These are phyloP conservation scores for Coniferiporia sulphurascens DNA, from an alignment of 1,284 basidiomycete species.

Conservation along the genomic window DNA sequence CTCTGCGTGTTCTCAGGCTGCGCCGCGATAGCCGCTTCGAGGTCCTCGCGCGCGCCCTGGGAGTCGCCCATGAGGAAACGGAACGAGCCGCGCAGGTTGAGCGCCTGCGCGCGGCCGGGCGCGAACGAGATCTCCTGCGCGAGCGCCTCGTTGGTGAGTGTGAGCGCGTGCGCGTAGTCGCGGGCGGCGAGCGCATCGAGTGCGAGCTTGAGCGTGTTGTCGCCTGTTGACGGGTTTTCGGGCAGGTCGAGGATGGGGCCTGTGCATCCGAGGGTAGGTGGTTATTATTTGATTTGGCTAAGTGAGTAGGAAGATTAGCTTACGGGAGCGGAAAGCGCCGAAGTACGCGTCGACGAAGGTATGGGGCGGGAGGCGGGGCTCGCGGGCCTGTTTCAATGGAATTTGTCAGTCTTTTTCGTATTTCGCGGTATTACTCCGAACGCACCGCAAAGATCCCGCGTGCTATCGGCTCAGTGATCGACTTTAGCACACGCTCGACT, in stretches of 20 bases:
- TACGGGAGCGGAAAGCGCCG: conserved; percentile 89
- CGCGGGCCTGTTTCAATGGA: conserved; percentile 5
- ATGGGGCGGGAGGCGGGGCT: conserved; percentile 43
- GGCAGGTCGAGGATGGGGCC: conserved; percentile 44
- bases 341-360: conserved; percentile 78
- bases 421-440: conserved; percentile 31
- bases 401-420: neutral
- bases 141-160: conserved; percentile 81
- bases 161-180: conserved; percentile 84
- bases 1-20: conserved; percentile 81
- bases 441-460: conserved; percentile 61
- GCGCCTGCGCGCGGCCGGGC: conserved; percentile 77
- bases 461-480: conserved; percentile 71
- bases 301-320: conserved; percentile 25
- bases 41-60: conserved; percentile 79
- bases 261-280: neutral
- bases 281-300: neutral
- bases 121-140: conserved; percentile 84
- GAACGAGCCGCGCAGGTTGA: conserved; percentile 95
- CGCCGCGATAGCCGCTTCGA: conserved; percentile 75
- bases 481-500: conserved; percentile 92
- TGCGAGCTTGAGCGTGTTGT: conserved; percentile 78
- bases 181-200: conserved; percentile 81
- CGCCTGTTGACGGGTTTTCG: conserved; percentile 73
- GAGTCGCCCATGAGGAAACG: conserved; percentile 90